Evolutionary conservation across 306 rosid genomes (phyloP), one percentile per base, ranked within the genome.

Genomic region (Heteromeles arbutifolia): DNA sequence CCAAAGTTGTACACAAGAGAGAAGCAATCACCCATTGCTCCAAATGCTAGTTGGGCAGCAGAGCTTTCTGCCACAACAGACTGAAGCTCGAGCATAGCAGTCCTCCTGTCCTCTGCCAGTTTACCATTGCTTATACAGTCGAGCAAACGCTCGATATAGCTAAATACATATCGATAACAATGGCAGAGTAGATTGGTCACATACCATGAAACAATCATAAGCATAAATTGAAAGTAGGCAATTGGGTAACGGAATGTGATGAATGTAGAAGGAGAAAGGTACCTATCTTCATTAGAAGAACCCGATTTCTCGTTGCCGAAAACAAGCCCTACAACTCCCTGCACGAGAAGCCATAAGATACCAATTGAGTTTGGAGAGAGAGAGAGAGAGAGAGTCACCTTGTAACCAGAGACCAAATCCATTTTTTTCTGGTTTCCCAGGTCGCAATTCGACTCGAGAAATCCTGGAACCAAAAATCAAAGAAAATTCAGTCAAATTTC

Each of bases 321-420:
- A 82, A 91, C 93, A 68, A 87, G 91, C 54, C 97, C 98, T 39
- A 93, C 94, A 66, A 93, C 96, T 3, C 98, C 98, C 96, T 90
- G 88, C 77, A 77, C 28, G 17, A 28, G 19, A 73, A 75, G 18
- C 18, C 70, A 15, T 19, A 34, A 14, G 57, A 71, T 11, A 50
- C 57, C 39, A 18, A 65, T 15, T 21, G 67, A 64, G 43, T 64
- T 14, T 64, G 1, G 24, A 73, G 69, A 65, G 32, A 17, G 50
- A 62, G 57, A 48, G 8, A 62, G 25, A 41, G 77, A 72, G 17
- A 64, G 34, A 62, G 14, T 65, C 82, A 93, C 96, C 98, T 96
- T 96, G 84, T 96, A 96, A 73, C 98, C 91, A 84, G 97, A 92
- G 75, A 89, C 87, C 89, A 96, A 90, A 92, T 96, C 96, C 99